phyloP scores from a whole-genome alignment of 2,329 filamentous ascomycete species.

The Setomelanomma holmii region DNA sequence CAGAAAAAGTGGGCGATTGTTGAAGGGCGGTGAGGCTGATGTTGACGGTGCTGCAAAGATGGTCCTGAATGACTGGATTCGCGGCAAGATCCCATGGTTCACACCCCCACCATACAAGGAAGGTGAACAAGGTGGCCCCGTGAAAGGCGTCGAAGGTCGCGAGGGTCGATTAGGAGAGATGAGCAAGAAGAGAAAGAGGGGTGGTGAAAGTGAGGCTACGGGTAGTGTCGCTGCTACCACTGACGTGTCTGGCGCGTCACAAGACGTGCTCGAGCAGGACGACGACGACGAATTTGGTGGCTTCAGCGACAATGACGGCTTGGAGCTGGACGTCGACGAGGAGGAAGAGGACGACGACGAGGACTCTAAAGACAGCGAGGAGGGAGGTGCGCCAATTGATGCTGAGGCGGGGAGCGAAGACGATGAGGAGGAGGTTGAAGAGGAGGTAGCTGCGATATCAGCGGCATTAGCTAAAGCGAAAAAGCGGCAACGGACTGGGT shows the following conservation, averaged over 20 bases:
- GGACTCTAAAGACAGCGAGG: constrained; percentile 22
- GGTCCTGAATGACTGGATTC: constrained; percentile 93
- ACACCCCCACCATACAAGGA: constrained; percentile 71
- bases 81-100: constrained; percentile 97
- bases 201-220: constrained; percentile 41
- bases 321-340: constrained; percentile 27
- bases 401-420: constrained; percentile 31
- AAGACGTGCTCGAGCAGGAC: constrained; percentile 24
- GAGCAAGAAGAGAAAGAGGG: constrained; percentile 74
- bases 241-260: constrained; percentile 18
- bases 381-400: constrained; percentile 20
- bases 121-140: constrained; percentile 39
- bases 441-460: constrained; percentile 46
- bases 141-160: constrained; percentile 62
- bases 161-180: constrained; percentile 86
- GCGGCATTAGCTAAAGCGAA: constrained; percentile 42
- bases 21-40: constrained; percentile 94
- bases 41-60: constrained; percentile 95
- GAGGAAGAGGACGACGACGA: constrained; percentile 25
- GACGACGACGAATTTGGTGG: constrained; percentile 42
- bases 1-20: constrained; percentile 81
- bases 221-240: constrained; percentile 26
- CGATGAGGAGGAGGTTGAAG: constrained; percentile 40
- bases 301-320: constrained; percentile 38
- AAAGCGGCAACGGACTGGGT: constrained; percentile 37